phyloP scores from a whole-genome alignment of 2,329 filamentous ascomycete species.

The Colletotrichum lupini region DNA sequence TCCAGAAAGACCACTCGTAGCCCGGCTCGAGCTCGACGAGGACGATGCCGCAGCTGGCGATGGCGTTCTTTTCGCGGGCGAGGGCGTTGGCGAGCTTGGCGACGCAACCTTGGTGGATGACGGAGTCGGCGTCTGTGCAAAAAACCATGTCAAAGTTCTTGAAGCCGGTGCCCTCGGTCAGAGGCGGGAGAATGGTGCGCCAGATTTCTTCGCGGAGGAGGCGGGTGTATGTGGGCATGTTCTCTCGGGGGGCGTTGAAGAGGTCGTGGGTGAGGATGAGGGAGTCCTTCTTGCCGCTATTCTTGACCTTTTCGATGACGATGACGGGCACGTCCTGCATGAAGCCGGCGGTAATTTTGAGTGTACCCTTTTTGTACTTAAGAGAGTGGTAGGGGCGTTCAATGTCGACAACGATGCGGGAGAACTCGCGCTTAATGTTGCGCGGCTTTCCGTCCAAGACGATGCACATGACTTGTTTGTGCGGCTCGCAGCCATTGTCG shows the following conservation, averaged over 20 bases:
- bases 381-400: conserved; percentile 19
- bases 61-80: conserved; percentile 3
- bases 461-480: conserved; percentile 17
- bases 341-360: conserved; percentile 16
- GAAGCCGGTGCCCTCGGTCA: conserved; percentile 10
- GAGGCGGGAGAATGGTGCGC: background rate
- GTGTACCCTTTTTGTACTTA: conserved; percentile 7
- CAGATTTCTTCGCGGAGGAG: conserved; percentile 7
- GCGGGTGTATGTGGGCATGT: conserved; percentile 11
- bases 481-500: conserved; percentile 11
- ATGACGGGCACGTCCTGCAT: conserved; percentile 19
- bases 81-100: conserved; percentile 18
- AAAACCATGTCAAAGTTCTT: conserved; percentile 14
- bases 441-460: conserved; percentile 10
- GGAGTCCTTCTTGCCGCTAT: conserved; percentile 16
- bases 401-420: conserved; percentile 10
- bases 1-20: conserved; percentile 16
- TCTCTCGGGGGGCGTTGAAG: conserved; percentile 4
- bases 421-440: conserved; percentile 16
- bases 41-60: conserved; percentile 2
- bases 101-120: conserved; percentile 14
- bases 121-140: conserved; percentile 19
- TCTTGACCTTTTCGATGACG: conserved; percentile 18
- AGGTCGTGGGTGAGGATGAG: conserved; percentile 17
- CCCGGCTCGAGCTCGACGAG: conserved; percentile 16